Base-by-base conservation (phyloP, 2,329 filamentous ascomycete species). In the Aspergillus persii region DNA sequence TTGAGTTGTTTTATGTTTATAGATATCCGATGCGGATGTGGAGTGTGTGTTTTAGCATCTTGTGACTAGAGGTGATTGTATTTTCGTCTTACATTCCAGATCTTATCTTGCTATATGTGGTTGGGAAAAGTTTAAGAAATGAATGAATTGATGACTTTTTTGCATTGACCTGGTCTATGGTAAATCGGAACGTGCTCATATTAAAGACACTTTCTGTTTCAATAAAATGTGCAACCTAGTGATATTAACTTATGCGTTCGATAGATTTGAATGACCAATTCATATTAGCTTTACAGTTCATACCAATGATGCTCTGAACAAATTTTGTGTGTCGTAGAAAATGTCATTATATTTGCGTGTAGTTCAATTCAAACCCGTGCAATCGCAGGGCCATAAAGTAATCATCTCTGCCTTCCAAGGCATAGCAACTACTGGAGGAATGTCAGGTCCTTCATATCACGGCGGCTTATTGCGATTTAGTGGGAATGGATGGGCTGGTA, bases 21-120 rank as follows among this genome's bases (percentile, higher is more conserved):
- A 66, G 63, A 67, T 70, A 65, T 69, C 60, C 54, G 59, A 58
- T 65, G 63, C 44, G 23, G 56, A 44, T 53, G 41, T 39, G 33
- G 48, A 41, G 44, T 59, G 48, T 49, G 44, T 59, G 60, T 56
- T 54, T 62, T 61, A 47, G 30, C 18, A 29, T 23, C 30, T 48
- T 63, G 52, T 58, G 55, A 55, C 44, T 44, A 36, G 36, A 47
- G 9, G 50, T 48, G 41, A 53, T 18, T 46, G 11, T 49, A 7
- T 49, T 48, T 23, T 18, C 51, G 33, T 48, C 12, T 29, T 23
- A 4, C 36, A 26, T 23, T 26, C 46, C 41, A 44, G n/a, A 12
- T 44, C 26, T 33, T 46, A n/a, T 54, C 18, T 27, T 8, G n/a
- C 50, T 23, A 23, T 52, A 26, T 27, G 26, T 18, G 47, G 31